Percentiles rank a stretch among this genome's conserved stretches.
Conservation (phyloP, 176 grass and related monocot species). For the Musa beccarii region DNA sequence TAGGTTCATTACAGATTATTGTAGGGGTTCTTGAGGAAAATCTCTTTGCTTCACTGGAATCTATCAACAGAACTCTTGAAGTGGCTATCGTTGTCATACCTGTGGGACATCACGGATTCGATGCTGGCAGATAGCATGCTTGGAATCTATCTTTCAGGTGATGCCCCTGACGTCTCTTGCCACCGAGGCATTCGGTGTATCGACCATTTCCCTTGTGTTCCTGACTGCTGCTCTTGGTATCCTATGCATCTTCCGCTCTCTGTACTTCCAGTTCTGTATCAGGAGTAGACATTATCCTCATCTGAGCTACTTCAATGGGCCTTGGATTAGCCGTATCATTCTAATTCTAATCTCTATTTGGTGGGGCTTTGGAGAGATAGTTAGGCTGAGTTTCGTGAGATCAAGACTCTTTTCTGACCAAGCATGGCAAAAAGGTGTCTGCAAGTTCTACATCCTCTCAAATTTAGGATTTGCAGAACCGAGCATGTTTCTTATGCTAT, state of each 20-base stretch:
- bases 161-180: conserved; percentile 59
- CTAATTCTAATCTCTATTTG: conserved; percentile 60
- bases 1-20: neutral
- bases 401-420: conserved; percentile 33
- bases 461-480: conserved; percentile 96
- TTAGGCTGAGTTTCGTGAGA: conserved; percentile 58
- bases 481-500: conserved; percentile 73
- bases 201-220: conserved; percentile 70
- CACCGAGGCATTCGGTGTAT: conserved; percentile 73
- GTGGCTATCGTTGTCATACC: neutral
- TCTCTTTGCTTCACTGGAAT: neutral
- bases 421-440: conserved; percentile 49
- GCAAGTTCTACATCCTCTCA: conserved; percentile 74
- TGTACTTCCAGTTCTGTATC: conserved; percentile 76
- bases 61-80: neutral
- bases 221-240: conserved; percentile 53
- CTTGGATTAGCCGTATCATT: conserved; percentile 57
- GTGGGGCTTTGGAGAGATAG: conserved; percentile 72
- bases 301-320: conserved; percentile 78
- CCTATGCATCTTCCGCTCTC: conserved; percentile 48
- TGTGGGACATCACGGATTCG: conserved; percentile 2
- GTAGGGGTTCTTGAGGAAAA: neutral
- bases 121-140: conserved; percentile 21
- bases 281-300: conserved; percentile 39
- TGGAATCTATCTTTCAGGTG: conserved; percentile 25